Evolutionary conservation across 169 alveolate species (phyloP).

Genomic region (Eimeria brunetti): DNA sequence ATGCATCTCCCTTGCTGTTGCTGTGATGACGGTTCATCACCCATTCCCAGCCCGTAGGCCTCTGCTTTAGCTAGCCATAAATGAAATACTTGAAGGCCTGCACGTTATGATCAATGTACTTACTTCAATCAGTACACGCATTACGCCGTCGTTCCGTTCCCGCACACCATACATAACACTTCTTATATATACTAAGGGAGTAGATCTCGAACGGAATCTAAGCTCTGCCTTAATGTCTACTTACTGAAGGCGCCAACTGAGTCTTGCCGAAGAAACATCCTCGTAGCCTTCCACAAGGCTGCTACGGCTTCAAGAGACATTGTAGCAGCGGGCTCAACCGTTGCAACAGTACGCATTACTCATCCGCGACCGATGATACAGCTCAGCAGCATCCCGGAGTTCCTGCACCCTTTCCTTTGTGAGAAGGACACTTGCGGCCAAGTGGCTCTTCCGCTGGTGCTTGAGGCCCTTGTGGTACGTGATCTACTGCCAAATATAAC

Average conservation of each 20-base stretch:
- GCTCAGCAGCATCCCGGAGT: constrained; percentile 56
- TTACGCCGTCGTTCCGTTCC: not conserved
- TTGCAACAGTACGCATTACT: constrained; percentile 47
- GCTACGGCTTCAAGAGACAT: constrained; percentile 26
- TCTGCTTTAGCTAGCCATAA: not conserved
- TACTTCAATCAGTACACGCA: not conserved
- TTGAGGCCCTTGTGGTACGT: constrained; percentile 59
- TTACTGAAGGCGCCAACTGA: constrained; percentile 30
- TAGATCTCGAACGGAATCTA: not conserved
- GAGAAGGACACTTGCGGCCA: not conserved
- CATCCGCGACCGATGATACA: constrained; percentile 15
- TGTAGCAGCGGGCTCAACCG: constrained; percentile 38
- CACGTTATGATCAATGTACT: not conserved
- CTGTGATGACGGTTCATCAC: not conserved
- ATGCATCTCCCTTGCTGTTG: not conserved
- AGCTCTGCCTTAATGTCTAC: not conserved
- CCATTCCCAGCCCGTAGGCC: not conserved
- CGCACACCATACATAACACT: not conserved
- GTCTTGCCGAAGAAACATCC: constrained; percentile 59
- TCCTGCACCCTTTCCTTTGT: constrained; percentile 50
- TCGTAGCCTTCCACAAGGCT: constrained; percentile 26
- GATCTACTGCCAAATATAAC: not conserved
- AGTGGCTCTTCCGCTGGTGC: constrained; percentile 27
- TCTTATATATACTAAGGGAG: not conserved
- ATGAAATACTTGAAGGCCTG: not conserved